Evolutionary conservation across 2,329 filamentous ascomycete species (phyloP).

Genomic region (Alternaria postmessia): DNA sequence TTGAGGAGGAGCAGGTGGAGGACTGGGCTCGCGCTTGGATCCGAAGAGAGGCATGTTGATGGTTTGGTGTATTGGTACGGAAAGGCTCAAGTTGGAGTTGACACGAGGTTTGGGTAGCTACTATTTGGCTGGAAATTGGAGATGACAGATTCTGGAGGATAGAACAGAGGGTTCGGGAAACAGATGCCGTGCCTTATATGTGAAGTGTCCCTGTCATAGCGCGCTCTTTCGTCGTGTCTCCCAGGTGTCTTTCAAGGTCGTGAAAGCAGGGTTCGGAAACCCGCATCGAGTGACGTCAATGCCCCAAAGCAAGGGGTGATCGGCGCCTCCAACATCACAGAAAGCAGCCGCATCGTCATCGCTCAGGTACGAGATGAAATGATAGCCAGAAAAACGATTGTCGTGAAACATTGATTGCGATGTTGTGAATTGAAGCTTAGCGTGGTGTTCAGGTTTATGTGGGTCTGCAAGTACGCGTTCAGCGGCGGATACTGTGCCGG

Average conservation of each 20-base stretch:
- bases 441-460: conserved; percentile 17
- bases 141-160: not conserved
- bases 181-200: conserved; percentile 8
- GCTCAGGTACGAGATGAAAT: not conserved
- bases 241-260: not conserved
- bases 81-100: not conserved
- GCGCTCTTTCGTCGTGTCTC: not conserved
- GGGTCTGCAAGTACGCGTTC: conserved; percentile 18
- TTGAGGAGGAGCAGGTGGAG: conserved; percentile 35
- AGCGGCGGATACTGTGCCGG: conserved; percentile 5
- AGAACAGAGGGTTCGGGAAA: not conserved
- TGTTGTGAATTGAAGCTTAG: not conserved
- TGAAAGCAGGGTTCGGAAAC: conserved; percentile 17
- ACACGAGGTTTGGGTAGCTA: not conserved
- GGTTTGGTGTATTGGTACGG: not conserved
- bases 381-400: not conserved
- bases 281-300: conserved; percentile 27
- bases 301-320: conserved; percentile 12
- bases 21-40: conserved; percentile 35
- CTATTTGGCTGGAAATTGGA: not conserved
- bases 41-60: conserved; percentile 48
- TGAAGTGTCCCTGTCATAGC: not conserved
- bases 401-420: conserved; percentile 1
- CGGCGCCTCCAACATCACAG: conserved; percentile 10
- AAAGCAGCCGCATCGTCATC: conserved; percentile 16